A percentile compares a stretch with the other conserved stretches of the same genome.
Evolutionary conservation across 768 basidiomycete genomes (phyloP).

Genomic region (Russula lepida): DNA sequence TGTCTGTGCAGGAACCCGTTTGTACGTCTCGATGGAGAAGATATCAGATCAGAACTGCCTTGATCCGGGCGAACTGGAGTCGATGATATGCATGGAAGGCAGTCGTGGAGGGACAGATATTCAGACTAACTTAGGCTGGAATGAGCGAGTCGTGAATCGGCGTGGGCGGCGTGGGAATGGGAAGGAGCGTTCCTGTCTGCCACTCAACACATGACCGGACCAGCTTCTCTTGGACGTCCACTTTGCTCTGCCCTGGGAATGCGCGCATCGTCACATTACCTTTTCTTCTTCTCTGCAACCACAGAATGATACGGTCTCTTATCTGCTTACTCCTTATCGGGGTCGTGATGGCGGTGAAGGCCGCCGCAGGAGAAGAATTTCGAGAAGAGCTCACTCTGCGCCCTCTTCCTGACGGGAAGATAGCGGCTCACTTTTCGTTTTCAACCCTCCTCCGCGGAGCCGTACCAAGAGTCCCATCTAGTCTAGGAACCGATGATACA

Average conservation of each 20-base stretch:
- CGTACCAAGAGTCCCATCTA: slow-evolving; percentile 47
- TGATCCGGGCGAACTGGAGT: too few species aligned
- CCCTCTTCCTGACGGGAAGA: slow-evolving; percentile 74
- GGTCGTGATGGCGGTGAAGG: neutral
- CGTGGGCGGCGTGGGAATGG: neutral
- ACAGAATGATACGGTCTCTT: neutral
- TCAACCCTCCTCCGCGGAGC: slow-evolving; percentile 49
- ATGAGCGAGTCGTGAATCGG: too few species aligned
- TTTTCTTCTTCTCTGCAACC: neutral
- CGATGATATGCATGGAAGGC: too few species aligned
- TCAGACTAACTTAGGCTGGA: too few species aligned
- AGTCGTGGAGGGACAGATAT: too few species aligned
- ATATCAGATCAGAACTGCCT: too few species aligned
- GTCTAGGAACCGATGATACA: slow-evolving; percentile 38
- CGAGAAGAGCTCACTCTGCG: slow-evolving; percentile 46
- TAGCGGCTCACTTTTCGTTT: slow-evolving; percentile 76
- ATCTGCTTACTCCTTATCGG: neutral
- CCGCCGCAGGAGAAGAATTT: slow-evolving; percentile 28
- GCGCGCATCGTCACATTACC: neutral
- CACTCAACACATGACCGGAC: neutral
- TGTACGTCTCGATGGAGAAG: too few species aligned
- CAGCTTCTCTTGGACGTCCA: neutral
- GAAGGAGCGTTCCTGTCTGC: too few species aligned
- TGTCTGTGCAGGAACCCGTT: too few species aligned
- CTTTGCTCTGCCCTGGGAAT: neutral